Conservation (phyloP, 805 yeast genomes). For the Metschnikowia corniflorae region DNA sequence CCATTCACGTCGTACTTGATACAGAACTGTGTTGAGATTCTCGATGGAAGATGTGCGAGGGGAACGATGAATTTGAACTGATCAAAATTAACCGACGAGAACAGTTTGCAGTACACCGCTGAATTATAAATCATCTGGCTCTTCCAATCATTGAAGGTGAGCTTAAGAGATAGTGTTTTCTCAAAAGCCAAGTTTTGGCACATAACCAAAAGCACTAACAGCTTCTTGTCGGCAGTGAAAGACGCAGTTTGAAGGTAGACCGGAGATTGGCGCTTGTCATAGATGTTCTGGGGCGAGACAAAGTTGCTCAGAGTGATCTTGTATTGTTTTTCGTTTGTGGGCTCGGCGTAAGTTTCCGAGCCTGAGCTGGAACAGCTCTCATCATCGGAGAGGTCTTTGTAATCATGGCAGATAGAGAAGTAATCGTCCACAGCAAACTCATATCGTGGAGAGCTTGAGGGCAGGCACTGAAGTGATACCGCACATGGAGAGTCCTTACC, state of each 20-base stretch:
- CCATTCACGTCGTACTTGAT: constrained; percentile 30
- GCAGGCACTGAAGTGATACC: constrained; percentile 57
- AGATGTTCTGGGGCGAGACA: constrained; percentile 16
- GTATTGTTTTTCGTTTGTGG: constrained; percentile 18
- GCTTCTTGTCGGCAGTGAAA: constrained; percentile 23
- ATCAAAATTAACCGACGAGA: constrained; percentile 32
- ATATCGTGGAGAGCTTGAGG: constrained; percentile 34
- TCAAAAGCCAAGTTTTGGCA: constrained; percentile 36
- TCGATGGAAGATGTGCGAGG: constrained; percentile 30
- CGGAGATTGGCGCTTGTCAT: constrained; percentile 15
- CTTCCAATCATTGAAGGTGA: constrained; percentile 49
- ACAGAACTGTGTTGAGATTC: constrained; percentile 33
- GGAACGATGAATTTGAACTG: constrained; percentile 51
- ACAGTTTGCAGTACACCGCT: constrained; percentile 21
- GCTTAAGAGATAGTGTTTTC: constrained; percentile 38
- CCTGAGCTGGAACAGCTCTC: constrained; percentile 18
- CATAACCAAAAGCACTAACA: constrained; percentile 26
- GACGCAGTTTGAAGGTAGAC: constrained; percentile 38
- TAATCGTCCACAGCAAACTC: constrained; percentile 20
- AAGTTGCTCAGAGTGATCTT: constrained; percentile 13
- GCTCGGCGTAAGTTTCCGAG: constrained; percentile 14
- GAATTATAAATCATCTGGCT: constrained; percentile 28
- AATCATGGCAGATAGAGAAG: constrained; percentile 23
- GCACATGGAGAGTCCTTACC: constrained; percentile 58
- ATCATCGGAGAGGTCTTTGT: constrained; percentile 21